Evolutionary conservation across 495 filamentous ascomycete genomes (phyloP).

Genomic region (Peziza echinospora): DNA sequence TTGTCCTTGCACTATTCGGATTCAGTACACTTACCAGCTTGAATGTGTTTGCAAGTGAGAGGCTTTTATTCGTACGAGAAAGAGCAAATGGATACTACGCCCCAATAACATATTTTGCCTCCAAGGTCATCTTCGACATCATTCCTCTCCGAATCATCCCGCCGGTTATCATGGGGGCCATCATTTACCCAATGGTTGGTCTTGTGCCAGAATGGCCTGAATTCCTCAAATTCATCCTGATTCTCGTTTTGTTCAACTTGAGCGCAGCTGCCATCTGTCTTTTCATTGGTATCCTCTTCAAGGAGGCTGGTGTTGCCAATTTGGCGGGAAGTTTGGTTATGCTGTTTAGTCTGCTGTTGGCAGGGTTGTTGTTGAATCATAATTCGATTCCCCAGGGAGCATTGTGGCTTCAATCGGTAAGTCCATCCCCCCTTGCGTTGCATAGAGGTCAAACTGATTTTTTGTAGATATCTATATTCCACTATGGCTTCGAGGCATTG

Average conservation of each 20-base stretch:
- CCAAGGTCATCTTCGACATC: slow-evolving; percentile 90
- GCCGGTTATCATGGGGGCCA: slow-evolving; percentile 87
- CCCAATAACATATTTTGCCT: slow-evolving; percentile 88
- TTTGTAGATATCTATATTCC: slow-evolving; percentile 88
- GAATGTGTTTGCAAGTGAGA: slow-evolving; percentile 81
- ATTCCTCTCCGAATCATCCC: slow-evolving; percentile 83
- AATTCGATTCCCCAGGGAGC: slow-evolving; percentile 68
- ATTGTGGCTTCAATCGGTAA: slow-evolving; percentile 51
- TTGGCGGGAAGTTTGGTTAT: slow-evolving; percentile 89
- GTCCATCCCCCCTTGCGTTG: slow-evolving; percentile 21
- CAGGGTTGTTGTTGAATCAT: slow-evolving; percentile 80
- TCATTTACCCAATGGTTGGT: slow-evolving; percentile 98
- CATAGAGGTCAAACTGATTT: not conserved
- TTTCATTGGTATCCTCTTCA: slow-evolving; percentile 90
- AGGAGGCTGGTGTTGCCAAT: slow-evolving; percentile 80
- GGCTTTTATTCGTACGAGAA: slow-evolving; percentile 82
- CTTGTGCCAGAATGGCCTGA: slow-evolving; percentile 59
- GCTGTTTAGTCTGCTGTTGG: slow-evolving; percentile 91
- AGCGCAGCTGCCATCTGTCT: slow-evolving; percentile 82
- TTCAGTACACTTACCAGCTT: slow-evolving; percentile 89
- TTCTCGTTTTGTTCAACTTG: slow-evolving; percentile 87
- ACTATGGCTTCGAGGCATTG: slow-evolving; percentile 84
- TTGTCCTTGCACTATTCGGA: slow-evolving; percentile 82
- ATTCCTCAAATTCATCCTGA: slow-evolving; percentile 78
- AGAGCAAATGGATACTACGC: slow-evolving; percentile 93